Conservation (phyloP, 768 basidiomycete genomes). For the Amanita pallidorosea region DNA sequence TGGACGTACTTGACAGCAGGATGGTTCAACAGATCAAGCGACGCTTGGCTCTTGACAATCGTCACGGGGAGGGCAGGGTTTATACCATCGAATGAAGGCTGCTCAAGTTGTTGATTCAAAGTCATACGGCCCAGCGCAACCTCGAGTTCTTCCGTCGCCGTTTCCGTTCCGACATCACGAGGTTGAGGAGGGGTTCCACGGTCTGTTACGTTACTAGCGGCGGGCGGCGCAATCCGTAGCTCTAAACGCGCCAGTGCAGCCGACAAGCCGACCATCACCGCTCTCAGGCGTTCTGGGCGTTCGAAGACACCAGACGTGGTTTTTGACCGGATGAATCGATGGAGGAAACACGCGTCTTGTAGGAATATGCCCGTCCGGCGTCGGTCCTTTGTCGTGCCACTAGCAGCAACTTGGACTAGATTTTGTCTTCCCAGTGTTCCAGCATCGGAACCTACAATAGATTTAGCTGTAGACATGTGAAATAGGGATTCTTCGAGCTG, state of each 20-base stretch:
- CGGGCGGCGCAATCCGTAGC: background rate
- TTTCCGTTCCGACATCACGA: constrained; percentile 11
- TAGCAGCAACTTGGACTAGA: background rate
- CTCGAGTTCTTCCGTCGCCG: constrained; percentile 24
- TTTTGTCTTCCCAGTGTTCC: background rate
- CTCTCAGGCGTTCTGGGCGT: constrained; percentile 79
- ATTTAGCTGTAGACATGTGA: background rate
- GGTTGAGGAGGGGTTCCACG: background rate
- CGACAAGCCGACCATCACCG: constrained; percentile 59
- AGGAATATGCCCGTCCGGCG: constrained; percentile 25
- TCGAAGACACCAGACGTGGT: constrained; percentile 78
- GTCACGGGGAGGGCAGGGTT: constrained; percentile 19
- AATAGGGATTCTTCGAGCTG: too few species aligned
- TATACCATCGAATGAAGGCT: background rate
- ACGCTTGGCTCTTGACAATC: constrained; percentile 43
- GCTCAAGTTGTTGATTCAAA: constrained; percentile 14
- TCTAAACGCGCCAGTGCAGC: background rate
- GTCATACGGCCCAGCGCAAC: constrained; percentile 34
- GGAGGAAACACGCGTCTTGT: constrained; percentile 65
- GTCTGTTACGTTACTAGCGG: background rate
- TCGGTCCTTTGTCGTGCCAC: background rate
- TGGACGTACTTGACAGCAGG: constrained; percentile 67
- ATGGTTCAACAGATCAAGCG: constrained; percentile 43
- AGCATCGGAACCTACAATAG: background rate
- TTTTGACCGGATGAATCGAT: constrained; percentile 68